Percentiles rank a stretch among this genome's conserved stretches.
These are phyloP conservation scores for Arachis hypogaea DNA, from an alignment of 306 rosid species.

Conservation along the genomic window DNA sequence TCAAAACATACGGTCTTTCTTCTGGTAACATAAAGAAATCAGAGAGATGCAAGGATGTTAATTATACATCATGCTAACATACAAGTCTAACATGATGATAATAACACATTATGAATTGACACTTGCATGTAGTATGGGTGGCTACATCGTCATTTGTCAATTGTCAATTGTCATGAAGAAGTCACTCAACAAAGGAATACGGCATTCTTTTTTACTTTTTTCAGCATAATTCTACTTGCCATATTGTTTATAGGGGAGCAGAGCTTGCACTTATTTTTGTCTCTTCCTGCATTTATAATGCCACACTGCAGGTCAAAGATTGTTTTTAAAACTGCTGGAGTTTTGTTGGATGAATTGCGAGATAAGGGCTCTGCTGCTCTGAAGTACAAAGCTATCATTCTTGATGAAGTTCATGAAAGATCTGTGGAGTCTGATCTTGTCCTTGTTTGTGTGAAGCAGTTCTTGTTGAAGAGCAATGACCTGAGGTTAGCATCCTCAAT, in stretches of 20 bases:
- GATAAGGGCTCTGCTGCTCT: constrained; percentile 77
- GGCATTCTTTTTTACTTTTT: constrained; percentile 10
- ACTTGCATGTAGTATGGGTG: constrained; percentile 17
- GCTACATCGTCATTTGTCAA: not conserved
- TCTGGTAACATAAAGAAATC: not conserved
- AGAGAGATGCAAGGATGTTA: constrained; percentile 19
- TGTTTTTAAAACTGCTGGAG: constrained; percentile 92
- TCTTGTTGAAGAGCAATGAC: constrained; percentile 69
- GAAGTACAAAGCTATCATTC: constrained; percentile 82
- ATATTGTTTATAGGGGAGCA: not conserved
- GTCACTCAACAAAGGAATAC: constrained; percentile 5
- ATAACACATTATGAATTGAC: constrained; percentile 1
- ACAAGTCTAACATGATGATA: constrained; percentile 1
- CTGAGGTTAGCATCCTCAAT: constrained; percentile 62
- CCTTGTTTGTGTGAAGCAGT: constrained; percentile 87
- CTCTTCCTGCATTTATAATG: constrained; percentile 26
- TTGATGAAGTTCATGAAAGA: constrained; percentile 97
- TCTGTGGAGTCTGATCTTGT: constrained; percentile 93
- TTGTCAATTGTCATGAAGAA: constrained; percentile 12
- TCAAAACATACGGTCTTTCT: not conserved
- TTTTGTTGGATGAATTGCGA: constrained; percentile 82
- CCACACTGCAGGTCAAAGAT: constrained; percentile 61
- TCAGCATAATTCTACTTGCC: constrained; percentile 1
- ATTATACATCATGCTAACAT: constrained; percentile 22
- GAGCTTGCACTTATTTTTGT: not conserved